Evolutionary conservation across 306 rosid genomes (phyloP), one percentile per base, ranked within the genome.

Genomic region (Begonia masoniana): DNA sequence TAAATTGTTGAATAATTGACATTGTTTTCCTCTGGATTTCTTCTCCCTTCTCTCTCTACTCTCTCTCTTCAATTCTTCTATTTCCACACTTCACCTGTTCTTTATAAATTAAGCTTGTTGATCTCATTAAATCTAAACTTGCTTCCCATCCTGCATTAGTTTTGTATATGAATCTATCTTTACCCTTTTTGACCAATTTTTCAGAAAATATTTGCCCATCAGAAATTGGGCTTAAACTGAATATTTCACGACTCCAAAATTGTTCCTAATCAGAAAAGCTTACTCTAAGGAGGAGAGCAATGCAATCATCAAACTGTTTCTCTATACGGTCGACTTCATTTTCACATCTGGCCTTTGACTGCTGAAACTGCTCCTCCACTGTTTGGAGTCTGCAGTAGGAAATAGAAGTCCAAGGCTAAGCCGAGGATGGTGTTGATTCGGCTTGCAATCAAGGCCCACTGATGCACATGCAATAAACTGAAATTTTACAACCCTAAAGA

Each of bases 401-500:
- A 74, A 75, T 82, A 83, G 63, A 91, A 91, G 65, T 91, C 96
- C 68, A 91, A 67, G 10, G 97, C 96, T 74, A 91, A 71, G 46
- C 92, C 85, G 62, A 91, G 84, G 60, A 91, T 77, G 84, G 65
- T 77, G 82, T 91, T 91, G 68, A 91, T 75, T 73, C 97, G 87
- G 77, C 91, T 83, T 47, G 96, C 96, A 64, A 91, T 83, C 60
- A 91, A 81, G 73, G 95, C 96, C 79, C 97, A 86, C 97, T 91
- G 74, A 68, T 41, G 59, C 66, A 71, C 70, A 43, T 47, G 17
- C 62, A 24, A 64, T 39, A 46, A 31, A 47, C 41, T 31, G 9
- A 35, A 60, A 61, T 59, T 56, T 50, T 41, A 62, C 56, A 41
- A 49, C 59, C 43, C 42, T 63, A 24, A 55, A 49, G 50, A 49